A percentile compares a stretch with the other conserved stretches of the same genome.
phyloP scores from a whole-genome alignment of 2,329 filamentous ascomycete species.

The Herpotrichia juniperi region DNA sequence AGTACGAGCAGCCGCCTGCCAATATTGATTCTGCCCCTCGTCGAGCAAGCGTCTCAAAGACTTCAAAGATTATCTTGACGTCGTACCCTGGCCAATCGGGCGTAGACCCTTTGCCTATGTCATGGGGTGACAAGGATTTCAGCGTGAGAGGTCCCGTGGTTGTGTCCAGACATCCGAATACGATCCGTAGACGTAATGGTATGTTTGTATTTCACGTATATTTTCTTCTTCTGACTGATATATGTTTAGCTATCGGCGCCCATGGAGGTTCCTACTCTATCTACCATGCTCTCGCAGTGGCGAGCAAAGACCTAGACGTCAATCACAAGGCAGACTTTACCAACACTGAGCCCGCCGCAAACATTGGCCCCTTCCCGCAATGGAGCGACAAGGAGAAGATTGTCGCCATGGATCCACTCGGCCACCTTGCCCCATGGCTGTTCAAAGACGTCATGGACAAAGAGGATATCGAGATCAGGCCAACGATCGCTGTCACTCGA shows the following conservation, averaged over 20 bases:
- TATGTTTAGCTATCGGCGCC: conserved; percentile 64
- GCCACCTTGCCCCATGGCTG: conserved; percentile 83
- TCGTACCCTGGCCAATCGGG: conserved; percentile 95
- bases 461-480: conserved; percentile 83
- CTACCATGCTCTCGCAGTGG: conserved; percentile 91
- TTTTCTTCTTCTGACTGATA: conserved; percentile 21
- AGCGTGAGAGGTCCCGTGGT: conserved; percentile 82
- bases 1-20: conserved; percentile 45
- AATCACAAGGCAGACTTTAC: conserved; percentile 81
- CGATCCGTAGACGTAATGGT: conserved; percentile 83
- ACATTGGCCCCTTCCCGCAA: conserved; percentile 85
- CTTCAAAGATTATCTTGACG: conserved; percentile 71
- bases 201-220: conserved; percentile 23
- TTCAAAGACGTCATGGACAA: conserved; percentile 80
- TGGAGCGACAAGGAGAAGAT: conserved; percentile 94
- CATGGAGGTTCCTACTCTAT: conserved; percentile 94
- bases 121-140: conserved; percentile 84
- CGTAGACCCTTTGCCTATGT: conserved; percentile 86
- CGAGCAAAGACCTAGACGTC: conserved; percentile 83
- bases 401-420: conserved; percentile 94
- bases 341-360: conserved; percentile 89
- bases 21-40: conserved; percentile 40
- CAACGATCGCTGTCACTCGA: conserved; percentile 89
- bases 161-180: conserved; percentile 76
- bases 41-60: conserved; percentile 53